Base-by-base conservation (phyloP, 495 filamentous ascomycete genomes). In the Tuber calosporum region DNA sequence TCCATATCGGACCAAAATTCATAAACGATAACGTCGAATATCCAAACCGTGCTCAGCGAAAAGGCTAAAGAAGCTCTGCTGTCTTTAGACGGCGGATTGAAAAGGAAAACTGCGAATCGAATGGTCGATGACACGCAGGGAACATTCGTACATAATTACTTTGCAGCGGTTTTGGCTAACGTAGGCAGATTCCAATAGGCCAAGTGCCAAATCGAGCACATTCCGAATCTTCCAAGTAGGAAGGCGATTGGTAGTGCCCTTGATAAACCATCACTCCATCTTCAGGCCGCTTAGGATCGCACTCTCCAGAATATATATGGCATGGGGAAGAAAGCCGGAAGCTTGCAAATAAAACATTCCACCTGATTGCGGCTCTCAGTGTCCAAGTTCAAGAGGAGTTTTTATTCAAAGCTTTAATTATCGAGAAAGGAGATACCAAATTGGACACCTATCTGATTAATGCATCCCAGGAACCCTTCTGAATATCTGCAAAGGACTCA, bases 201-300 rank as follows among this genome's bases (percentile, higher is more conserved):
- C 45, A 48, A 48, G 45, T 48, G 45, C 13, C 45, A 48, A 48
- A 48, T 48, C 45, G 45, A 48, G 8, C 45, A 48, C 20, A 48
- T 48, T 48, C 8, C 22, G 45, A 48, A 48, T 8, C 45, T 48
- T 48, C 45, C 45, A 3, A 48, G 22, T 4, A 22, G 45, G n/a
- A 69, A 68, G 2, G 73, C 69, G 45, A 76, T 84, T 22, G 39
- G 69, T 8, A 69, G 73, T 3, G 81, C 82, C 13, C 72, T 84
- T 37, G 67, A 67, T 34, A 71, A 73, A 36, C 73, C 84, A 4
- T 83, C 82, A 1, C 71, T 75, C 41, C 81, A 76, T 8, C 73
- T 84, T 6, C 77, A 83, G 20, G 78, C 81, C 66, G 83, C 80
- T 0, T 84, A 83, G 45, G 79, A 82, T 17, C 72, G 79, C 11